Evolutionary conservation across 139 green algal species (phyloP), one percentile per base, ranked within the genome.

Genomic region (Chlorella sorokiniana): DNA sequence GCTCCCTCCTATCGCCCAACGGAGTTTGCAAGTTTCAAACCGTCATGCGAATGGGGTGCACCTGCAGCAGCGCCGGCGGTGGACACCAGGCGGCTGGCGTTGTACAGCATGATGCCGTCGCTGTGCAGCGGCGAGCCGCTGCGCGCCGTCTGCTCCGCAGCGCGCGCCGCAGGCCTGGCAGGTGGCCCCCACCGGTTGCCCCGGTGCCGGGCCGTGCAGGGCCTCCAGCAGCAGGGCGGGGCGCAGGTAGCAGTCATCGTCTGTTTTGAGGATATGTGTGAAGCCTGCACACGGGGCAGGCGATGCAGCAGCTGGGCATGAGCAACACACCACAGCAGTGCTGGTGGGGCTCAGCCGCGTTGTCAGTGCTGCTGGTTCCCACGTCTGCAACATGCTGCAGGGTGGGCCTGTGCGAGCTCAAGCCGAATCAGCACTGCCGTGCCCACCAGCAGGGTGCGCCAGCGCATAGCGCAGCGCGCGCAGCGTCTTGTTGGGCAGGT

Each of bases 251-350:
- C 82, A 86, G 75, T 94, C 90, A 22, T 94, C 90, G 48, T 94
- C 90, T 0, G 81, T 89, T 56, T 94, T 94, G 2, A 93, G 76
- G 8, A 94, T 69, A 31, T 94, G 90, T 0, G 90, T 94, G 83
- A 88, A 93, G 9, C 75, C 45, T 67, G 42, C 45, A 77, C 8
- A 41, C 27, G 42, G 16, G 22, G 41, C 23, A 37, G 68, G 33
- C 0, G 18, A 37, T 45, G 37, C 37, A 71, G 20, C n/a, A 81
- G 14, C 40, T 48, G 29, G 5, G 33, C 33, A 1, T 41, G 31
- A 33, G 70, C 41, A 38, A 33, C 35, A 52, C 2, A 44, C 40
- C 31, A 23, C n/a, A n/a, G 67, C 69, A 54, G 51, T 5, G 0
- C 33, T 16, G n/a, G 61, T 68, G 61, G 23, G 6, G 61, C 61